A percentile compares a stretch with the other conserved stretches of the same genome.
phyloP scores from a whole-genome alignment of 805 yeast species.

The Cyberlindnera mississippiensis region DNA sequence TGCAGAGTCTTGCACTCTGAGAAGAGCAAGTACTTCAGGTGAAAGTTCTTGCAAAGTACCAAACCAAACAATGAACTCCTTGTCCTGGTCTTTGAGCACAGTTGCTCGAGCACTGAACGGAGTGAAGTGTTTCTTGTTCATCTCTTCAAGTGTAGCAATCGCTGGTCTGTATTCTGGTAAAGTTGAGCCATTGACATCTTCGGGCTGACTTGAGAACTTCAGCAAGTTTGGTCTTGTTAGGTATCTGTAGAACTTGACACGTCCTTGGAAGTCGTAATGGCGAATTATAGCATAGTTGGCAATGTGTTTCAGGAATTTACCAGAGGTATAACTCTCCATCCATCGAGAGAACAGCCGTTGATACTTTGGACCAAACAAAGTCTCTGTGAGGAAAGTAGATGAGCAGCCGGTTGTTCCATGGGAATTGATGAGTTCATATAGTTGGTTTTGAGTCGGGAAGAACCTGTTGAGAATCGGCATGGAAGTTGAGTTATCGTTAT shows the following conservation, averaged over 20 bases:
- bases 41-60: conserved; percentile 7
- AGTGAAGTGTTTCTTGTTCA: conserved; percentile 25
- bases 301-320: conserved; percentile 29
- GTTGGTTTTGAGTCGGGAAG: conserved; percentile 63
- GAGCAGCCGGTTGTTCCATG: conserved; percentile 51
- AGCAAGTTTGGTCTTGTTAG: conserved; percentile 42
- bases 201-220: conserved; percentile 28
- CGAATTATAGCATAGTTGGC: conserved; percentile 45
- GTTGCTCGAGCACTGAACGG: conserved; percentile 23
- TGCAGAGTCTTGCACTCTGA: conserved; percentile 1
- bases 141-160: conserved; percentile 12
- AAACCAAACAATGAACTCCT: conserved; percentile 15
- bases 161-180: conserved; percentile 22
- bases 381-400: conserved; percentile 47
- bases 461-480: conserved; percentile 41
- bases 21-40: conserved; percentile 6
- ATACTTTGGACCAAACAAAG: conserved; percentile 52
- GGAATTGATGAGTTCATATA: conserved; percentile 44
- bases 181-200: conserved; percentile 28
- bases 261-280: conserved; percentile 70
- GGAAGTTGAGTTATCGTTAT: conserved; percentile 14
- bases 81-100: conserved; percentile 7
- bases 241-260: conserved; percentile 67
- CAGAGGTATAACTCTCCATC: conserved; percentile 43
- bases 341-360: conserved; percentile 47